Evolutionary conservation across 1,139 yeast species (phyloP).

Genomic region (Candida glucosophila): DNA sequence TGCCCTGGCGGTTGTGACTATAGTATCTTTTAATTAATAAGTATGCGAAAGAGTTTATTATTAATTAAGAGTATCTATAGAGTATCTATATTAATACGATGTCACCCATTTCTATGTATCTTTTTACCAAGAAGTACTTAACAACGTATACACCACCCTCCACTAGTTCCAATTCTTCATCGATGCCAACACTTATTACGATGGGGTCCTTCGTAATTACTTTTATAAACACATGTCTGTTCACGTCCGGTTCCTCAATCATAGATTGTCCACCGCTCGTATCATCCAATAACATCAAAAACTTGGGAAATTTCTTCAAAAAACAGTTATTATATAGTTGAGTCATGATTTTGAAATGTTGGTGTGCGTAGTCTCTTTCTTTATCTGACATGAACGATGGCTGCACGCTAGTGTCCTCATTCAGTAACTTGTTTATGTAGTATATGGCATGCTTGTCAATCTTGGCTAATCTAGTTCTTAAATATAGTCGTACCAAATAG

Average conservation of each 20-base stretch:
- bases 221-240: constrained; percentile 67
- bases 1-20: constrained; percentile 75
- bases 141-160: constrained; percentile 70
- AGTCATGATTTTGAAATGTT: constrained; percentile 57
- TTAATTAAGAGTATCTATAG: too few species aligned
- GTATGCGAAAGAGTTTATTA: constrained; percentile 1
- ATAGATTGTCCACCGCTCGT: constrained; percentile 66
- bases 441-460: constrained; percentile 61
- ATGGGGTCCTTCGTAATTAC: constrained; percentile 32
- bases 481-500: constrained; percentile 68
- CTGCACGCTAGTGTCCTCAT: constrained; percentile 15
- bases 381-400: constrained; percentile 38
- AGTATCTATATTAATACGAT: constrained; percentile 27
- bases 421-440: constrained; percentile 28
- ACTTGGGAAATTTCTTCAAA: constrained; percentile 57
- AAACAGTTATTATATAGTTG: constrained; percentile 64
- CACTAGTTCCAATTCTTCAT: constrained; percentile 56
- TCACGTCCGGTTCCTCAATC: constrained; percentile 71
- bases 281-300: constrained; percentile 69
- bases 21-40: constrained; percentile 7
- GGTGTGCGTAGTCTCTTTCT: constrained; percentile 53
- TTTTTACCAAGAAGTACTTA: constrained; percentile 49
- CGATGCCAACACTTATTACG: constrained; percentile 37
- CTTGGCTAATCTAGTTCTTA: constrained; percentile 67
- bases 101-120: constrained; percentile 32